These are phyloP conservation scores for Alternaria hordeiaustralica DNA, from an alignment of 2,329 filamentous ascomycete genomes.

Conservation along the genomic window DNA sequence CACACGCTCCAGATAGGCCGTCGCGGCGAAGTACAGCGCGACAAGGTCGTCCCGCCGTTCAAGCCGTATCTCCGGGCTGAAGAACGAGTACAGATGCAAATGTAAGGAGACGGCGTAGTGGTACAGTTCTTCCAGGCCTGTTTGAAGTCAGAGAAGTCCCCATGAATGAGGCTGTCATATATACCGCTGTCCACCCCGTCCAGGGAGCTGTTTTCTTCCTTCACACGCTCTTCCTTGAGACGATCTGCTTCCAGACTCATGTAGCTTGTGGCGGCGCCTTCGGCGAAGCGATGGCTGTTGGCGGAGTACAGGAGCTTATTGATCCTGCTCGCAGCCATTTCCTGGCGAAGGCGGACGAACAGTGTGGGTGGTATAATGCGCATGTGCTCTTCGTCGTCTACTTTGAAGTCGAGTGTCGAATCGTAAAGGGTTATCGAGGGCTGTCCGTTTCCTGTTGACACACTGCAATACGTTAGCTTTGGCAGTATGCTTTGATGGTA, in stretches of 20 bases:
- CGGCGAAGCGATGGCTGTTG: constrained; percentile 40
- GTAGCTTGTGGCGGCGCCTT: constrained; percentile 41
- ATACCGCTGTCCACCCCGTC: constrained; percentile 45
- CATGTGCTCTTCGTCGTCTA: constrained; percentile 48
- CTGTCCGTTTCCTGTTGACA: constrained; percentile 84
- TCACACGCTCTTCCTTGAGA: constrained; percentile 42
- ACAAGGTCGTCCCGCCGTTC: constrained; percentile 68
- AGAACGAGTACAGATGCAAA: constrained; percentile 79
- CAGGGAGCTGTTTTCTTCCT: constrained; percentile 25
- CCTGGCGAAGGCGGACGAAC: constrained; percentile 47
- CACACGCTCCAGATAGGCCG: constrained; percentile 68
- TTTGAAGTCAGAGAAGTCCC: constrained; percentile 38
- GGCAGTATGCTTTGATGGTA: constrained; percentile 1
- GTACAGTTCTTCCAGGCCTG: constrained; percentile 64
- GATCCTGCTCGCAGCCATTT: constrained; percentile 48
- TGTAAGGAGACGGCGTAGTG: constrained; percentile 76
- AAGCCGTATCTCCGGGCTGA: constrained; percentile 74
- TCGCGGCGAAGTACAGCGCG: constrained; percentile 75
- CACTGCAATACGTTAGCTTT: constrained; percentile 51
- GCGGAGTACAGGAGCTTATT: constrained; percentile 47
- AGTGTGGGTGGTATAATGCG: constrained; percentile 43
- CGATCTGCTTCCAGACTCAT: constrained; percentile 47
- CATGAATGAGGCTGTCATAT: neutral
- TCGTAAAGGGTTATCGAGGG: constrained; percentile 80
- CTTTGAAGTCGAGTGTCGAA: constrained; percentile 65